Conservation (phyloP, 768 basidiomycete species). For the Cubamyces lactineus region DNA sequence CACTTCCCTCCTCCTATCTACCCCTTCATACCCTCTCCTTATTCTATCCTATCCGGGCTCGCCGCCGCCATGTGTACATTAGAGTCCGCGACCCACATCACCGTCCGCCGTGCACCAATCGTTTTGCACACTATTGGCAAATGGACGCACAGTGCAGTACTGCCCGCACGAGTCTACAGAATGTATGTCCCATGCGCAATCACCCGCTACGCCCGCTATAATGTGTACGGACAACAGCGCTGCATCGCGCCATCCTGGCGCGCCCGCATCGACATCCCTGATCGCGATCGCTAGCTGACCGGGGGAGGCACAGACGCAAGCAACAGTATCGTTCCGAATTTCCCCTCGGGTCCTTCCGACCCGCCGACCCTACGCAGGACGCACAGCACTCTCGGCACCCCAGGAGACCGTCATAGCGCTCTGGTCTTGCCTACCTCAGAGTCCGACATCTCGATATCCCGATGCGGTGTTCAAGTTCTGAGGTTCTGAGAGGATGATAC, state of each 20-base stretch:
- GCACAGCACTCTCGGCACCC: too few relatives aligned
- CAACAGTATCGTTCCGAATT: too few relatives aligned
- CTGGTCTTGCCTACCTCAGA: too few relatives aligned
- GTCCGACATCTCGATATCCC: too few relatives aligned
- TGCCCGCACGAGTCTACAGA: neutral
- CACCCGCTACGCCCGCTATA: neutral
- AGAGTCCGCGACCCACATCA: neutral
- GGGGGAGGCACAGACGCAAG: too few relatives aligned
- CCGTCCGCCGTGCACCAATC: neutral
- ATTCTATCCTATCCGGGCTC: slow-evolving; percentile 6
- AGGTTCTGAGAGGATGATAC: too few relatives aligned
- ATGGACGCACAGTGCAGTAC: too few relatives aligned
- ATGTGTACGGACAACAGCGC: neutral
- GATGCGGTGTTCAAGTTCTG: too few relatives aligned
- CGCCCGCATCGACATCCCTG: neutral
- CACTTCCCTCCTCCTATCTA: neutral
- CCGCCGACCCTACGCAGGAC: too few relatives aligned
- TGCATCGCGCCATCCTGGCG: neutral
- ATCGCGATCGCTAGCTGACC: neutral
- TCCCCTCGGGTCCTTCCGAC: too few relatives aligned
- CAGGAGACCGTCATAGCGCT: too few relatives aligned
- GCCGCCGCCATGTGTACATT: slow-evolving; percentile 20
- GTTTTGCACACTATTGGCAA: neutral
- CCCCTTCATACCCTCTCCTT: slow-evolving; percentile 7
- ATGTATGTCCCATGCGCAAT: neutral